These are phyloP conservation scores for Bruguiera gymnorhiza DNA, from an alignment of 345 rosid genomes.

Conservation along the genomic window DNA sequence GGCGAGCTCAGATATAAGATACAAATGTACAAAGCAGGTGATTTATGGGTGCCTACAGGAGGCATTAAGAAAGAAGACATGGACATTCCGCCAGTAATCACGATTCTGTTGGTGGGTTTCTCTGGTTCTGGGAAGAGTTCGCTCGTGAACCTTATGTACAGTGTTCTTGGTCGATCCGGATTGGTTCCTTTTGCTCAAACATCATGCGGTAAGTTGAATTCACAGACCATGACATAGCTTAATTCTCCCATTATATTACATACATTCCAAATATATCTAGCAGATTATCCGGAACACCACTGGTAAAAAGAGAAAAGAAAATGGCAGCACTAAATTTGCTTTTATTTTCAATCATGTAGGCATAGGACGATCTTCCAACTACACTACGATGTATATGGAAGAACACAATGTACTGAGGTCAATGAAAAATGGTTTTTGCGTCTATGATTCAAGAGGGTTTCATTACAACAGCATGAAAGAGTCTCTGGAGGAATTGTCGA, in stretches of 20 bases:
- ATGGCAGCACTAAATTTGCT: not conserved
- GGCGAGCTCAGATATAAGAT: slow-evolving; percentile 57
- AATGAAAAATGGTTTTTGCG: slow-evolving; percentile 46
- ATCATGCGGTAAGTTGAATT: slow-evolving; percentile 34
- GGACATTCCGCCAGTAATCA: slow-evolving; percentile 49
- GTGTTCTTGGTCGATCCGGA: slow-evolving; percentile 57
- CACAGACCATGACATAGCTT: not conserved
- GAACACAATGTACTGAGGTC: slow-evolving; percentile 63
- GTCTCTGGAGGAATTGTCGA: slow-evolving; percentile 43
- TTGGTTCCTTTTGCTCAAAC: slow-evolving; percentile 54
- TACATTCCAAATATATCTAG: too few relatives aligned
- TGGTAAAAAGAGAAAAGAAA: too few relatives aligned
- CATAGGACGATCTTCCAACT: slow-evolving; percentile 29
- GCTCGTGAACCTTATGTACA: slow-evolving; percentile 58
- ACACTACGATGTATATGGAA: slow-evolving; percentile 45
- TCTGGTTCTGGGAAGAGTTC: slow-evolving; percentile 63
- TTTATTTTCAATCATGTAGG: not conserved
- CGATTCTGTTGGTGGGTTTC: slow-evolving; percentile 57
- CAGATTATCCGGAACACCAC: too few relatives aligned
- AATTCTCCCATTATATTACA: not conserved
- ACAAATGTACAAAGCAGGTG: slow-evolving; percentile 44
- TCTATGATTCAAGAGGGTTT: slow-evolving; percentile 57
- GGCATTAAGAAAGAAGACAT: slow-evolving; percentile 45
- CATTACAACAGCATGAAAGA: slow-evolving; percentile 24
- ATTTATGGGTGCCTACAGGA: slow-evolving; percentile 59